These are phyloP conservation scores for Trichopus zeylanicus DNA, from an alignment of 116 monocot species.

Conservation along the genomic window DNA sequence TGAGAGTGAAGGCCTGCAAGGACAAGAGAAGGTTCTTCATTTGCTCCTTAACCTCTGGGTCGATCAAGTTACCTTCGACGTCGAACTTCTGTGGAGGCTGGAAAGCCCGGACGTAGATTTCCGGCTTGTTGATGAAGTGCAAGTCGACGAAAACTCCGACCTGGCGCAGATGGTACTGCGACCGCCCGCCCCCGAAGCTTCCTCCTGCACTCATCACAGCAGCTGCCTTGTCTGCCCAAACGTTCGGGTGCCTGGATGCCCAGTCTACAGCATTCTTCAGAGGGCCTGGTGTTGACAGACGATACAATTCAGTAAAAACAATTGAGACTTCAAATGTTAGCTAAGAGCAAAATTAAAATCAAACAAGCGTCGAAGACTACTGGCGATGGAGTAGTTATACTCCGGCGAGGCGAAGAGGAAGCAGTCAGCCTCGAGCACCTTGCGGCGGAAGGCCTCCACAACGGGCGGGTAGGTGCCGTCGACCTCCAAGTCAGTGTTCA, in stretches of 20 bases:
- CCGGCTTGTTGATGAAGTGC: slow-evolving; percentile 80
- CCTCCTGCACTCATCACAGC: slow-evolving; percentile 43
- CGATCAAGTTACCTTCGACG: slow-evolving; percentile 38
- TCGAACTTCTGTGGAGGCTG: slow-evolving; percentile 48
- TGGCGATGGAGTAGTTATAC: no score
- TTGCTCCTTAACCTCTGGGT: slow-evolving; percentile 32
- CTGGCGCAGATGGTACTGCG: slow-evolving; percentile 61
- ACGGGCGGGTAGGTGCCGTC: no score
- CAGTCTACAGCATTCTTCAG: slow-evolving; percentile 63
- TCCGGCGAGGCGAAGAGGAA: no score
- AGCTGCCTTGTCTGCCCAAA: slow-evolving; percentile 42
- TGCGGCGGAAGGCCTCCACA: no score
- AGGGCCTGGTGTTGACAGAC: slow-evolving; percentile 22
- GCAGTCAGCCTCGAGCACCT: no score
- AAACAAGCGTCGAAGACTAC: no score
- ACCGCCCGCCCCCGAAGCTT: slow-evolving; percentile 25
- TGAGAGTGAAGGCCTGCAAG: slow-evolving; percentile 38
- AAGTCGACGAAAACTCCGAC: slow-evolving; percentile 57
- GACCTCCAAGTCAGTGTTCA: no score
- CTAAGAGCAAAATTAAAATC: no score
- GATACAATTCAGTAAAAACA: no score
- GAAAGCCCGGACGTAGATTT: slow-evolving; percentile 31
- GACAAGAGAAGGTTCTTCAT: slow-evolving; percentile 48
- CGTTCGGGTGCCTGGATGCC: slow-evolving; percentile 47
- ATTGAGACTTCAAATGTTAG: no score